Evolutionary conservation across 441 rosid genomes (phyloP), one percentile per base, ranked within the genome.

Genomic region (Erodium texanum): DNA sequence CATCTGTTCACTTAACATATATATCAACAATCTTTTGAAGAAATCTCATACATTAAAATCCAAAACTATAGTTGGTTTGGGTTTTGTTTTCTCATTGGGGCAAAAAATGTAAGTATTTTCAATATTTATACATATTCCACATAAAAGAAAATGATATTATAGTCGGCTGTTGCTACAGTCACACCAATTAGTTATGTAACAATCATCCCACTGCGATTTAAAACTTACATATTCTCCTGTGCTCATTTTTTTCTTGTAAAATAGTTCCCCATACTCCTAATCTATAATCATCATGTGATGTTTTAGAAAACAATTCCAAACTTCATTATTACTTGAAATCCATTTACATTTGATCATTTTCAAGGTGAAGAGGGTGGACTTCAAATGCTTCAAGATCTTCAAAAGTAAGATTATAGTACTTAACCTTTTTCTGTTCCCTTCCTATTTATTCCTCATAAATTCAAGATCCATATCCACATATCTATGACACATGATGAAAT

Each of bases 401-500:
- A 36, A 5, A 36, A 7, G 41, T 36, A 6, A 36, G 41, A 36
- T 62, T 62, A 62, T 10, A 24, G n/a, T 62, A 23, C 65, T 24
- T 14, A 62, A 62, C 65, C 27, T 62, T 14, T 62, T 62, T 62
- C 62, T 58, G 63, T 19, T 58, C 29, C 15, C 24, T 56, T 8
- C 59, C 23, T 52, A 1, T 52, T 6, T 52, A 52, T 52, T 16
- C 23, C 63, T 58, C 63, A 58, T 5, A 58, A 19, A 58, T 58
- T 58, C 63, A 58, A 58, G 24, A 58, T 58, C 9, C 63, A 58
- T 58, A 23, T 58, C n/a, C 63, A 58, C 22, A 20, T 58, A 20
- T 58, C 41, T 20, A 58, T 58, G 11, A 8, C 4, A 58, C 24
- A 58, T 8, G 29, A 58, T 58, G 64, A 59, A 20, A 58, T 23